Evolutionary conservation across 106 monocot species (phyloP).

Genomic region (Triglochin maritima): DNA sequence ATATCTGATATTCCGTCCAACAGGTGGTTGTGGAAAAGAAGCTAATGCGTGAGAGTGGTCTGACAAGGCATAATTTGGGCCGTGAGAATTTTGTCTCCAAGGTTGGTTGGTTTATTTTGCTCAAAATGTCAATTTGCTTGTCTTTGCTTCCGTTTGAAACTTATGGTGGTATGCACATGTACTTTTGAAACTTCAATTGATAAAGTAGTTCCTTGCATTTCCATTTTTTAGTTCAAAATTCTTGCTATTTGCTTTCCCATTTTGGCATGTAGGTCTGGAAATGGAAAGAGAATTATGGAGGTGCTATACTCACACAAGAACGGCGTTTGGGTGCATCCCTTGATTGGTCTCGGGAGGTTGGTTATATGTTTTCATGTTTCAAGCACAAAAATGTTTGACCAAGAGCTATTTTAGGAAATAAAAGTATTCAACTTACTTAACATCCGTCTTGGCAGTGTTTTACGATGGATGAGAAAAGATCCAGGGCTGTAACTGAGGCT

Average conservation of each 20-base stretch:
- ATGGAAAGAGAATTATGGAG: conserved; percentile 93
- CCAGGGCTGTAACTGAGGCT: conserved; percentile 66
- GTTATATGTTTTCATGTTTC: too few species aligned
- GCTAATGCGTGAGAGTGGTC: conserved; percentile 72
- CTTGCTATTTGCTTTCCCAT: not conserved
- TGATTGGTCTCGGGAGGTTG: conserved; percentile 95
- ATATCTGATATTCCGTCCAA: too few species aligned
- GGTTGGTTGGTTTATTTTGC: too few species aligned
- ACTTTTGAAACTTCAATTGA: too few species aligned
- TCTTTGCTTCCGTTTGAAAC: too few species aligned
- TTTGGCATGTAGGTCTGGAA: conserved; percentile 65
- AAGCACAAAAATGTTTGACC: too few species aligned
- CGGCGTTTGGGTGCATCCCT: conserved; percentile 87
- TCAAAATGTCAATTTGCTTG: too few species aligned
- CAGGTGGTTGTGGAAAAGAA: conserved; percentile 98
- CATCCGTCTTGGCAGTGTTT: conserved; percentile 35
- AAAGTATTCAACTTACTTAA: not conserved
- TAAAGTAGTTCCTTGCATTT: too few species aligned
- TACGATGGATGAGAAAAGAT: conserved; percentile 78
- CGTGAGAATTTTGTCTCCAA: conserved; percentile 74
- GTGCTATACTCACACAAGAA: conserved; percentile 81
- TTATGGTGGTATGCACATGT: too few species aligned
- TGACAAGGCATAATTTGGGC: conserved; percentile 80
- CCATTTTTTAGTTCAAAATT: not conserved
- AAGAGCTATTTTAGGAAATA: too few species aligned